Percentiles rank a stretch among this genome's conserved stretches.
Evolutionary conservation across 2,329 filamentous ascomycete species (phyloP).

Genomic region (Leptosphaerulina australis): DNA sequence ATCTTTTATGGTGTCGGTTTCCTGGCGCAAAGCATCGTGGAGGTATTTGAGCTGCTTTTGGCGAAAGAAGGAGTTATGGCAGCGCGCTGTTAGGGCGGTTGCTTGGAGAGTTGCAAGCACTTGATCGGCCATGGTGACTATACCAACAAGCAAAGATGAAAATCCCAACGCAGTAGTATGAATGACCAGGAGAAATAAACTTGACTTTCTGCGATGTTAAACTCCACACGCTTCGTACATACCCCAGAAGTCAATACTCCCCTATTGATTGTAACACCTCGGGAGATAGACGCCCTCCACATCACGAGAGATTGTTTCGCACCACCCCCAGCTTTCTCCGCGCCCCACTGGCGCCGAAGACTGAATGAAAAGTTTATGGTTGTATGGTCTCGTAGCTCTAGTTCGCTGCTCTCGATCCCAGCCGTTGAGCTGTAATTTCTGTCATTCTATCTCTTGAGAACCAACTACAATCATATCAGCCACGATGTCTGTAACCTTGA

Average conservation of each 20-base stretch:
- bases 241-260: neutral
- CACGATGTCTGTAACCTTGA: conserved; percentile 55
- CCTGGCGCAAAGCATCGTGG: conserved; percentile 48
- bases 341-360: conserved; percentile 8
- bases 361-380: neutral
- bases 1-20: conserved; percentile 45
- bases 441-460: conserved; percentile 1
- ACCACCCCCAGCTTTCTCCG: conserved; percentile 12
- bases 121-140: conserved; percentile 23
- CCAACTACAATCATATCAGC: conserved; percentile 5
- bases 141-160: neutral
- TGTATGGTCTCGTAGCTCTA: neutral
- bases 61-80: conserved; percentile 54
- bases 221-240: neutral
- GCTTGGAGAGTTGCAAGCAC: conserved; percentile 44
- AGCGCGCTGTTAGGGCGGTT: conserved; percentile 54
- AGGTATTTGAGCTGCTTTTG: conserved; percentile 55
- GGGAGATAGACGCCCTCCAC: conserved; percentile 4
- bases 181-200: neutral
- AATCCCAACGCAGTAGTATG: neutral
- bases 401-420: neutral
- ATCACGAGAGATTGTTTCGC: neutral
- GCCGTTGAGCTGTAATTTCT: too few species aligned
- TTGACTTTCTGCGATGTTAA: neutral
- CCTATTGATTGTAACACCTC: conserved; percentile 3